phyloP scores from a whole-genome alignment of 331 rosid genomes.

The Rhamnella rubrinervis region DNA sequence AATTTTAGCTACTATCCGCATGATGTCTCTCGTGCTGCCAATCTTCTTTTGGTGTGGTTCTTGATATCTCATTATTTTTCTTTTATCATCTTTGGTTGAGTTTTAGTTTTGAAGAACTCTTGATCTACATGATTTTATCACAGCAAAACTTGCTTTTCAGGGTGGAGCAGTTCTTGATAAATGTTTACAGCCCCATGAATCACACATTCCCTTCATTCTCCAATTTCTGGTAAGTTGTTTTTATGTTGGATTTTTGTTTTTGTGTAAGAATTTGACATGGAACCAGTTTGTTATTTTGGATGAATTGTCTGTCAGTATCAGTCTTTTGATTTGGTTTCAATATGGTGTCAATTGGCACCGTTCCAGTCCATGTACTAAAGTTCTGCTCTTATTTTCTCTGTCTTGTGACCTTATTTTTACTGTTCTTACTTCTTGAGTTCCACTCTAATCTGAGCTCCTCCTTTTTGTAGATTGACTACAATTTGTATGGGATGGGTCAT shows the following conservation, averaged over 20 bases:
- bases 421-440: constrained; percentile 1
- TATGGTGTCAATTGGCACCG: background rate
- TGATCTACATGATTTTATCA: constrained; percentile 13
- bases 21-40: constrained; percentile 89
- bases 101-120: background rate
- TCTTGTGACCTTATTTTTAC: constrained; percentile 1
- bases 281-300: background rate
- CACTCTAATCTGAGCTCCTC: constrained; percentile 7
- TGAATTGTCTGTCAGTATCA: background rate
- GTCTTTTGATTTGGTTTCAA: background rate
- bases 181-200: constrained; percentile 84
- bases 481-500: constrained; percentile 92
- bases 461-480: constrained; percentile 71
- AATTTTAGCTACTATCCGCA: constrained; percentile 79
- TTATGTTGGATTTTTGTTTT: constrained; percentile 4
- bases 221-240: constrained; percentile 71
- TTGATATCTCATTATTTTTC: constrained; percentile 1
- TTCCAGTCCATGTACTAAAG: background rate
- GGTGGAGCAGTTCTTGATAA: constrained; percentile 69
- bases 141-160: constrained; percentile 52
- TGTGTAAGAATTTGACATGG: background rate
- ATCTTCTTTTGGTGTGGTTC: constrained; percentile 74
- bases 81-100: background rate
- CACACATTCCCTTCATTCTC: constrained; percentile 95
- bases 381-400: constrained; percentile 12